These are phyloP conservation scores for Solanum piurae DNA, from an alignment of 257 asterid genomes.

Conservation along the genomic window DNA sequence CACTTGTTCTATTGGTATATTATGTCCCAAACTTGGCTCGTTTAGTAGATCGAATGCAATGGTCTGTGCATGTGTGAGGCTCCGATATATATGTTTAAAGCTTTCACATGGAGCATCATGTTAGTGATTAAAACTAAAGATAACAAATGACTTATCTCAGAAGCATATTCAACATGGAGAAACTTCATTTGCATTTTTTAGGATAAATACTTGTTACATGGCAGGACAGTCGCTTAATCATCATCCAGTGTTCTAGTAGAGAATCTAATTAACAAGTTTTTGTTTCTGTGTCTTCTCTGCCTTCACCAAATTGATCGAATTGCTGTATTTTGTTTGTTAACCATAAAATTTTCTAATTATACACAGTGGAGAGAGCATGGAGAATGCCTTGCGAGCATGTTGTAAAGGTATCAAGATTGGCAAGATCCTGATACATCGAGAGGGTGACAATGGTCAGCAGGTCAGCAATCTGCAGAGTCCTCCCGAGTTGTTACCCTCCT, in stretches of 20 bases:
- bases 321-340: neutral
- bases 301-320: neutral
- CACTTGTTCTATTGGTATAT: neutral
- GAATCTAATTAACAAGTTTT: neutral
- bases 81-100: neutral
- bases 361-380: slow-evolving; percentile 87
- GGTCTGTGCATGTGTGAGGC: neutral
- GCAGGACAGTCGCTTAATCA: neutral
- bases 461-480: slow-evolving; percentile 14
- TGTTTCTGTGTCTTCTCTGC: neutral
- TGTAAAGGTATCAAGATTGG: slow-evolving; percentile 98
- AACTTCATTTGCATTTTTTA: neutral
- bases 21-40: neutral
- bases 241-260: neutral
- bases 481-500: neutral
- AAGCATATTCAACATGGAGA: neutral
- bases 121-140: neutral
- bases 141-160: neutral
- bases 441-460: slow-evolving; percentile 96
- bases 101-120: neutral
- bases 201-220: neutral
- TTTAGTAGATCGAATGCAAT: neutral
- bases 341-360: neutral
- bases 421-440: slow-evolving; percentile 91
- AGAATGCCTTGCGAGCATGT: slow-evolving; percentile 93